phyloP scores from a whole-genome alignment of 208 protist species.

The Plasmodiophora brassicae region DNA sequence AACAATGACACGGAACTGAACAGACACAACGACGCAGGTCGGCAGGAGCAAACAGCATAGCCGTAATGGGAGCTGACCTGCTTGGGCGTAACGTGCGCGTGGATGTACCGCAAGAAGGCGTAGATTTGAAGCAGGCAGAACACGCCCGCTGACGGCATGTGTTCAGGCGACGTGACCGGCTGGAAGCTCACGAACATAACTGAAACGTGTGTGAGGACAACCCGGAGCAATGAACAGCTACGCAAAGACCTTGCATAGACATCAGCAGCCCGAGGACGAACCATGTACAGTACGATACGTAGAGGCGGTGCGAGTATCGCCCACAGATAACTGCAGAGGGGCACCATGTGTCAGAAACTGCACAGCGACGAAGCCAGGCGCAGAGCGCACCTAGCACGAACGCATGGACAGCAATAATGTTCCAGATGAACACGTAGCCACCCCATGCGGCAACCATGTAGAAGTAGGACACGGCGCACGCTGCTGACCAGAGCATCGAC shows the following conservation, averaged over 20 bases:
- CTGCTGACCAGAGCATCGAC: conserved; percentile 66
- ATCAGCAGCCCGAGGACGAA: conserved; percentile 85
- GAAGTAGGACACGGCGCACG: conserved; percentile 67
- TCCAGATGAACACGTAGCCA: conserved; percentile 95
- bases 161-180: conserved; percentile 83
- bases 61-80: conserved; percentile 40
- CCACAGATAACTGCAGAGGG: conserved; percentile 68
- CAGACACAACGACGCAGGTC: neutral
- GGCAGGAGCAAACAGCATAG: neutral
- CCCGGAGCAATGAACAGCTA: neutral
- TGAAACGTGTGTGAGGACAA: neutral
- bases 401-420: conserved; percentile 89
- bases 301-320: conserved; percentile 74
- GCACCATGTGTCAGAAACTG: neutral
- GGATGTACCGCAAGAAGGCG: conserved; percentile 62
- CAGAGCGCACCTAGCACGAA: conserved; percentile 50
- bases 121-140: conserved; percentile 71
- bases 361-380: neutral
- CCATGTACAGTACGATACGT: conserved; percentile 85
- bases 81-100: conserved; percentile 48
- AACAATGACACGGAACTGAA: conserved; percentile 44
- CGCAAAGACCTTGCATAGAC: conserved; percentile 73
- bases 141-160: conserved; percentile 79
- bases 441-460: conserved; percentile 87
- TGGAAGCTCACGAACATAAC: conserved; percentile 81